Percentiles rank a stretch among this genome's conserved stretches.
phyloP scores from a whole-genome alignment of 176 grass and related monocot genomes.

The Oryza officinalis region DNA sequence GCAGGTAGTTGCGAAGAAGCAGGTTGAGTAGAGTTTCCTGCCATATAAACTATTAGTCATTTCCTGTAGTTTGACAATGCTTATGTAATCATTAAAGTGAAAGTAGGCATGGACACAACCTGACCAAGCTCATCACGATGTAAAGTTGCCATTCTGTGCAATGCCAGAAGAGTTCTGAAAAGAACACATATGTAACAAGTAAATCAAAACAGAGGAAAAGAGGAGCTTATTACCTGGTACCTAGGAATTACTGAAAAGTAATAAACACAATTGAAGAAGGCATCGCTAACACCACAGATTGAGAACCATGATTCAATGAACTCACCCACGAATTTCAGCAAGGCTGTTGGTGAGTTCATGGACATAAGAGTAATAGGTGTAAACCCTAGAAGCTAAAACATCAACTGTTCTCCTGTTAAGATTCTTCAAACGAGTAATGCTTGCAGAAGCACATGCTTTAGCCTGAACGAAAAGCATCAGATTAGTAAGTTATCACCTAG shows the following conservation, averaged over 20 bases:
- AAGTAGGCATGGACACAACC: constrained; percentile 47
- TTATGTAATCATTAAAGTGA: neutral
- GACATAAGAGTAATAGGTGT: constrained; percentile 70
- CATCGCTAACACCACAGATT: neutral
- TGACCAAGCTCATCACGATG: constrained; percentile 84
- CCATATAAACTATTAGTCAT: neutral
- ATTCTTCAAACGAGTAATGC: constrained; percentile 76
- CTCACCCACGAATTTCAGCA: constrained; percentile 84
- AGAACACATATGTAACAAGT: constrained; percentile 20
- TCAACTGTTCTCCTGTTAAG: constrained; percentile 89
- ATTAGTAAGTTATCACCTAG: neutral
- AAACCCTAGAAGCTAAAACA: constrained; percentile 73
- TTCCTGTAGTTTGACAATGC: neutral
- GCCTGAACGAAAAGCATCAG: constrained; percentile 46
- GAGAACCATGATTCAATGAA: constrained; percentile 21
- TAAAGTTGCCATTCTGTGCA: constrained; percentile 87
- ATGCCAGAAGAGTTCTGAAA: constrained; percentile 59
- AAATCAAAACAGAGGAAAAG: constrained; percentile 23
- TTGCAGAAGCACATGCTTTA: constrained; percentile 73
- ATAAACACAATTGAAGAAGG: neutral
- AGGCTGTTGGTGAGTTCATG: constrained; percentile 82
- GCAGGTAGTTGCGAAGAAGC: constrained; percentile 97
- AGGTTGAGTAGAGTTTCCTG: constrained; percentile 91
- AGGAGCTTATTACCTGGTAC: neutral
- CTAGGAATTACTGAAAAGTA: neutral